A percentile compares a stretch with the other conserved stretches of the same genome.
These are phyloP conservation scores for Talaromyces marneffei DNA, from an alignment of 2,329 filamentous ascomycete genomes.

Conservation along the genomic window DNA sequence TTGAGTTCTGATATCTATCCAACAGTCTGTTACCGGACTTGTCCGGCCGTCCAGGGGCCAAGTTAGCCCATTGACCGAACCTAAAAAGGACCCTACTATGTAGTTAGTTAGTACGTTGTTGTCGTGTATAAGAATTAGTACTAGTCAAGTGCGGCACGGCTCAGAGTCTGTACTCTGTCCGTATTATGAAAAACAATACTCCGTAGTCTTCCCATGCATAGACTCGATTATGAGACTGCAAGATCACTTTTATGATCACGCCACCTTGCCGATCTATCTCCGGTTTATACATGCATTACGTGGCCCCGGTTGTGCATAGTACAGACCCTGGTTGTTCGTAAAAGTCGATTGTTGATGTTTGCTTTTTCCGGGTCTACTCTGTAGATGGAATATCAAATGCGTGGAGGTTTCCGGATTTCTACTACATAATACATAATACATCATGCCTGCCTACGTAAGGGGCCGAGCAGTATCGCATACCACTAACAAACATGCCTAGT, in stretches of 20 bases:
- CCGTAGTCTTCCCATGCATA: background rate
- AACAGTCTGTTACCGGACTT: too few relatives aligned
- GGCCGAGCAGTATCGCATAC: background rate
- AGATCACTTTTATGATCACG: background rate
- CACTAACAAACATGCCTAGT: background rate
- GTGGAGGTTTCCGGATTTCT: background rate
- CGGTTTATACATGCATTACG: background rate
- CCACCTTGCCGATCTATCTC: background rate
- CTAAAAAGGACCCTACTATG: too few relatives aligned
- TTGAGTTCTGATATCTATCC: too few relatives aligned
- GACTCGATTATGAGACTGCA: too few relatives aligned
- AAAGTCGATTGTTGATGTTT: background rate
- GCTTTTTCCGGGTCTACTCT: background rate
- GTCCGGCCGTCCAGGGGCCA: too few relatives aligned
- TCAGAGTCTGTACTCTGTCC: too few relatives aligned
- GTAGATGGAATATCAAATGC: background rate
- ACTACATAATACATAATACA: background rate
- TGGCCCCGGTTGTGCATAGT: background rate
- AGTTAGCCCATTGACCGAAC: too few relatives aligned
- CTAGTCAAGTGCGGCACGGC: too few relatives aligned
- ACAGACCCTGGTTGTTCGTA: background rate
- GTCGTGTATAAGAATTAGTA: too few relatives aligned
- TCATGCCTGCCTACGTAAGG: background rate
- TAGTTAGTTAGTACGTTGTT: too few relatives aligned
- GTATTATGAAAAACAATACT: too few relatives aligned